Conservation (phyloP, 139 green algal genomes). For the Micromonas commoda region DNA sequence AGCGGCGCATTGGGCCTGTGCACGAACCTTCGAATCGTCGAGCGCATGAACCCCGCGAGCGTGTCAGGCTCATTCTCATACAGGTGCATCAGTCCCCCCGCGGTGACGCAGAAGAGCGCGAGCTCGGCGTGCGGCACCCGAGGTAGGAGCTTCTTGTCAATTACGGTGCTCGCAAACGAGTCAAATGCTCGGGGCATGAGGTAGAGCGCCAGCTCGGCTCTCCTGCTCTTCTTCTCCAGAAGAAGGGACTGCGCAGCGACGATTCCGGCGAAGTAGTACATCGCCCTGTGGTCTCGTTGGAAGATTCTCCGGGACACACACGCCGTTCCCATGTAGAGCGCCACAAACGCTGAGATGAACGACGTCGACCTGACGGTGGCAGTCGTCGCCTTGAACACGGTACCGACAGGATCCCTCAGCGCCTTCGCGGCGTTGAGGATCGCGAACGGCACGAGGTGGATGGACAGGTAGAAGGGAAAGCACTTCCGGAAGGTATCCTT, state of each 20-base stretch:
- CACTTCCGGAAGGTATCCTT: conserved; percentile 2
- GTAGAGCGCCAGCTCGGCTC: conserved; percentile 3
- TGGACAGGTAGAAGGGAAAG: conserved; percentile 16
- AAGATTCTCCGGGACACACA: not conserved
- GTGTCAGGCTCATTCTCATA: conserved; percentile 17
- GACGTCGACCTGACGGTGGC: not conserved
- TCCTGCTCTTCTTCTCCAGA: conserved; percentile 2
- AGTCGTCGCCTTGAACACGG: not conserved
- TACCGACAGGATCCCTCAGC: not conserved
- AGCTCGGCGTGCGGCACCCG: not conserved
- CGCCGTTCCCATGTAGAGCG: not conserved
- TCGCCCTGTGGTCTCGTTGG: not conserved
- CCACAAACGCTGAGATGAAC: not conserved
- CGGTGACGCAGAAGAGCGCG: not conserved
- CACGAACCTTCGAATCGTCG: not conserved
- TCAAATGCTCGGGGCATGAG: conserved; percentile 6
- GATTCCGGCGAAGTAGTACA: conserved; percentile 13
- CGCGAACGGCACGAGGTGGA: conserved; percentile 5
- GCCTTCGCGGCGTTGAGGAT: conserved; percentile 1
- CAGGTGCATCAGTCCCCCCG: not conserved
- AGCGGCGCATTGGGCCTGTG: not conserved
- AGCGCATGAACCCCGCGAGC: not conserved
- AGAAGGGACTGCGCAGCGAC: not conserved
- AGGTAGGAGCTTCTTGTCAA: not conserved
- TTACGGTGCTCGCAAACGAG: not conserved